Conservation (phyloP, 139 green algal genomes). For the Chlamydomonas applanata region DNA sequence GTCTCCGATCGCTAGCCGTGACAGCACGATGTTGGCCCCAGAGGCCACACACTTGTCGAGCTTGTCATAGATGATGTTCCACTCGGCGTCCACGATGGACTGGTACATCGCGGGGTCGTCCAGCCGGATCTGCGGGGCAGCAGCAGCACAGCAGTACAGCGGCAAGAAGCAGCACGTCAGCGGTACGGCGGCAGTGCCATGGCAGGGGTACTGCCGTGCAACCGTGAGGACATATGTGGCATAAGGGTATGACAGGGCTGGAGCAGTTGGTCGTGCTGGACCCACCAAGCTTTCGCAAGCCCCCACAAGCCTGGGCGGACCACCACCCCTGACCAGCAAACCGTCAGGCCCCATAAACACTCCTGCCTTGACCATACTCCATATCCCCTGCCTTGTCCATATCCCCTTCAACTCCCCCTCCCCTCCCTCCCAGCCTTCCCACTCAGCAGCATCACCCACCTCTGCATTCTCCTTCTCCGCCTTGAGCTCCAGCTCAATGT, state of each 20-base stretch:
- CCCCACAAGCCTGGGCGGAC: not conserved
- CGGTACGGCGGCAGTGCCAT: not conserved
- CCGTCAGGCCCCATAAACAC: too few relatives aligned
- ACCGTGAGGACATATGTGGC: not conserved
- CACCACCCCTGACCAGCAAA: not conserved
- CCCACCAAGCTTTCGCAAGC: not conserved
- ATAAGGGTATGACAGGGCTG: not conserved
- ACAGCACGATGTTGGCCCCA: slow-evolving; percentile 87
- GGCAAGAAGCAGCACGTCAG: not conserved
- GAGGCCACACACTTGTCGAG: slow-evolving; percentile 81
- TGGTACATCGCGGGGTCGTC: slow-evolving; percentile 95
- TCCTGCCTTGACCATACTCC: too few relatives aligned
- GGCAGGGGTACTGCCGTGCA: not conserved
- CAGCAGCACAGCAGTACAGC: not conserved
- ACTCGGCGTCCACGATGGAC: slow-evolving; percentile 97
- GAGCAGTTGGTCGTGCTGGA: too few relatives aligned
- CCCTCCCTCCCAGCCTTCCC: not conserved
- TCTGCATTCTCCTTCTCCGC: slow-evolving; percentile 97
- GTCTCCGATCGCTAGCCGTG: slow-evolving; percentile 70
- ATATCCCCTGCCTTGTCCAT: too few relatives aligned
- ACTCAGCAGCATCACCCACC: slow-evolving; percentile 32
- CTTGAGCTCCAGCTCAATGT: slow-evolving; percentile 99
- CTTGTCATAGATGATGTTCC: slow-evolving; percentile 99
- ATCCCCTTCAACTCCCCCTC: not conserved
- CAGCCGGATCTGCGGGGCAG: slow-evolving; percentile 64